A percentile compares a stretch with the other conserved stretches of the same genome.
Conservation (phyloP, 176 grass and related monocot species). For the Aegilops longissima region DNA sequence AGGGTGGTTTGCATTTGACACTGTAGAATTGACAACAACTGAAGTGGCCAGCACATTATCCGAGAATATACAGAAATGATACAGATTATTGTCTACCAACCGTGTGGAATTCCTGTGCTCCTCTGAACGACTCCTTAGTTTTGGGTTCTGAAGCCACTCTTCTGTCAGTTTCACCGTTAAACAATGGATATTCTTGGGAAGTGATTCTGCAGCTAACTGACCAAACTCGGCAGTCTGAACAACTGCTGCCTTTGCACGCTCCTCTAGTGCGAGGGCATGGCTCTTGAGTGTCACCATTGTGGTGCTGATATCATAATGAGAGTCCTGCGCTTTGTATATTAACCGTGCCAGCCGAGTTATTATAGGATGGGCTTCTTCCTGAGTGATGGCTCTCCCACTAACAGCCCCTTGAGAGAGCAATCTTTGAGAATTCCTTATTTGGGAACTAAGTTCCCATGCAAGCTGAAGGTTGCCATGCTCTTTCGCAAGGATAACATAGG, state of each 20-base stretch:
- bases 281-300: conserved; percentile 86
- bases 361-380: conserved; percentile 77
- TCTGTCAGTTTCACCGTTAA: conserved; percentile 76
- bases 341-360: conserved; percentile 71
- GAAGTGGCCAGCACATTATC: conserved; percentile 91
- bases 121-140: conserved; percentile 57
- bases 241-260: conserved; percentile 86
- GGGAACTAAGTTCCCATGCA: conserved; percentile 94
- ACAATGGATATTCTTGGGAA: conserved; percentile 82
- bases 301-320: conserved; percentile 96
- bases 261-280: conserved; percentile 77
- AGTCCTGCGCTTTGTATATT: conserved; percentile 95
- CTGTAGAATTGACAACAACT: conserved; percentile 93
- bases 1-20: conserved; percentile 96
- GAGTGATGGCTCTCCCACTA: conserved; percentile 67
- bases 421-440: conserved; percentile 85
- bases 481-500: conserved; percentile 91
- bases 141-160: conserved; percentile 70
- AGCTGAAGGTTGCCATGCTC: conserved; percentile 88
- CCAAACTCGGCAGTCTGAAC: conserved; percentile 89
- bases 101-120: conserved; percentile 83
- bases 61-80: conserved; percentile 97
- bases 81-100: conserved; percentile 95
- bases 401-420: conserved; percentile 87
- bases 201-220: conserved; percentile 74